Conservation (phyloP, 1,139 yeast species). For the Casaregolazyma suthepensis region DNA sequence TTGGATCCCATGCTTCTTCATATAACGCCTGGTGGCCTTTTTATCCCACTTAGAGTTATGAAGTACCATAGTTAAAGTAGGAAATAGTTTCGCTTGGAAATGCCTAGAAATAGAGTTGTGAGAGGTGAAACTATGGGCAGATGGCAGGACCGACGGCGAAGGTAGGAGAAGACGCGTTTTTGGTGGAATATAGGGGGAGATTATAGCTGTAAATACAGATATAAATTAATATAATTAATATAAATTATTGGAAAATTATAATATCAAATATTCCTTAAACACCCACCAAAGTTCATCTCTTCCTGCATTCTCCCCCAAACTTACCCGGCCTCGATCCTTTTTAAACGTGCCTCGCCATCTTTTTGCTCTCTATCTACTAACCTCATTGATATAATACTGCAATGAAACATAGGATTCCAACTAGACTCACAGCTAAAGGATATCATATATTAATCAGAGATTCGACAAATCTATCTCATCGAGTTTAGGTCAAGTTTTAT, state of each 20-base stretch:
- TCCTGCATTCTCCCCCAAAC: too few species aligned
- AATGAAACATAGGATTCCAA: neutral
- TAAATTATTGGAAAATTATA: too few species aligned
- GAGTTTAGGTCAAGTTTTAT: neutral
- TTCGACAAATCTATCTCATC: neutral
- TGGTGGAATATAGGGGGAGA: neutral
- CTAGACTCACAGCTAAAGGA: neutral
- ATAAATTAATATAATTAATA: neutral
- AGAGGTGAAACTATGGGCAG: conserved; percentile 1
- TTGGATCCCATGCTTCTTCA: conserved; percentile 23
- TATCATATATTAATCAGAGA: neutral
- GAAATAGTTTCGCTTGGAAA: neutral
- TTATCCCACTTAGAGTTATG: conserved; percentile 29
- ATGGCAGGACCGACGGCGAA: neutral
- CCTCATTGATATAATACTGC: neutral
- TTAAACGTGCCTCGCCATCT: neutral
- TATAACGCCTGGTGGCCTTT: conserved; percentile 22
- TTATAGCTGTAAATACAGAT: too few species aligned
- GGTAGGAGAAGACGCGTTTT: neutral
- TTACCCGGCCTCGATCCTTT: neutral
- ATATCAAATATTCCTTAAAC: too few species aligned
- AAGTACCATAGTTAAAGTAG: conserved; percentile 19
- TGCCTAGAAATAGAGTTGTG: neutral
- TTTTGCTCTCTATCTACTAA: neutral
- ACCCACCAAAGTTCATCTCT: too few species aligned